Evolutionary conservation across 331 rosid species (phyloP), one percentile per base, ranked within the genome.

Genomic region (Acacia pycnantha): DNA sequence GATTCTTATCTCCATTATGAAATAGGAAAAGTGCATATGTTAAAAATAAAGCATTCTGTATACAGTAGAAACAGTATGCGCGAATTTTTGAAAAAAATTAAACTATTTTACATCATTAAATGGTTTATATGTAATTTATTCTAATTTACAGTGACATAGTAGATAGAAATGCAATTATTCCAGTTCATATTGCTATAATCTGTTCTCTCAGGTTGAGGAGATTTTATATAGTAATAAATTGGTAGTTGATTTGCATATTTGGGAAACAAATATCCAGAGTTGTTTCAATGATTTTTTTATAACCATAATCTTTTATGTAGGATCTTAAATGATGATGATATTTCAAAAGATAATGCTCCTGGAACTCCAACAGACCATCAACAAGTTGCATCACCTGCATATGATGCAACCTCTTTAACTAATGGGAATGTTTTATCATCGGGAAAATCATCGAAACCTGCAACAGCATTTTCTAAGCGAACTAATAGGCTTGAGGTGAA

Each of bases 401-500:
- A 66, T 37, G 92, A 91, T 78, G 69, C 90, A 61, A 74, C 92
- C 15, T 86, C 97, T 48, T 84, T 70, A 73, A 68, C 87, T 85
- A 82, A 86, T 77, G 94, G 93, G 77, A 79, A 76, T 70, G 66
- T 66, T 33, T 87, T 82, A 79, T 89, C 93, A 47, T 88, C 97
- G 26, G 93, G 94, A 70, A 93, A 90, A 80, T 86, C 91, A 79
- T 77, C 88, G 1, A 86, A 84, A 73, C 90, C 80, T 62, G 74
- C 84, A 54, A 95, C 99, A 29, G 94, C 98, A 54, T 95, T 95
- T 65, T 95, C 90, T 65, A 92, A 85, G 79, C 86, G 97, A 69
- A 90, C 90, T 18, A 89, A 88, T 62, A 95, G 88, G 86, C 87
- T 90, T 83, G 88, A 61, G 8, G 94, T 86, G 86, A 95, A 89